Conservation (phyloP, 2,329 filamentous ascomycete genomes). For the Incumbomyces delicatus region DNA sequence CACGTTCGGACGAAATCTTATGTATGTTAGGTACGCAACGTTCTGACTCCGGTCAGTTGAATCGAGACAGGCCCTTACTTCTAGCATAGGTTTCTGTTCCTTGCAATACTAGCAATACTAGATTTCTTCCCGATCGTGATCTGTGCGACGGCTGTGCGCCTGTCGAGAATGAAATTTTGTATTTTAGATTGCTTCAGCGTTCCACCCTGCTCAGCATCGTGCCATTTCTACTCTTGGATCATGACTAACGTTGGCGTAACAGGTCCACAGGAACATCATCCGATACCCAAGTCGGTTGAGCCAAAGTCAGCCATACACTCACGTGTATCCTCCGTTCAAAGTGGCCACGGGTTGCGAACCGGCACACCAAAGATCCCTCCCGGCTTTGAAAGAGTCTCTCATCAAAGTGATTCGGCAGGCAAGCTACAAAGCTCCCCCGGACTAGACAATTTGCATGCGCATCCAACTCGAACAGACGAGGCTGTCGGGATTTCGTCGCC, state of each 20-base stretch:
- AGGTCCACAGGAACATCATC: slow-evolving; percentile 38
- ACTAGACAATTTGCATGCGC: slow-evolving; percentile 35
- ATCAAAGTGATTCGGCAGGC: slow-evolving; percentile 15
- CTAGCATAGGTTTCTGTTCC: slow-evolving; percentile 25
- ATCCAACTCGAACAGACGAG: slow-evolving; percentile 39
- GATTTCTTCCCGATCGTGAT: slow-evolving; percentile 17
- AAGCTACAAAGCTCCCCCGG: slow-evolving; percentile 17
- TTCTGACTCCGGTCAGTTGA: slow-evolving; percentile 30
- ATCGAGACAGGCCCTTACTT: slow-evolving; percentile 37
- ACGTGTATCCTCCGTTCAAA: slow-evolving; percentile 26
- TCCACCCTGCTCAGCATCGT: slow-evolving; percentile 9
- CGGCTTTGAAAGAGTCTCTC: slow-evolving; percentile 9
- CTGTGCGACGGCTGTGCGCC: slow-evolving; percentile 20
- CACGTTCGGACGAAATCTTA: slow-evolving; percentile 22
- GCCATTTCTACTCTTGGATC: background rate
- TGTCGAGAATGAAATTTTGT: slow-evolving; percentile 11
- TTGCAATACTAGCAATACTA: slow-evolving; percentile 33
- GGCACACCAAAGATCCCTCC: slow-evolving; percentile 19
- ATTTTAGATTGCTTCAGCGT: slow-evolving; percentile 13
- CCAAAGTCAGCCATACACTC: slow-evolving; percentile 28
- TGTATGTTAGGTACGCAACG: slow-evolving; percentile 41
- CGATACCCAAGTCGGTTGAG: slow-evolving; percentile 30
- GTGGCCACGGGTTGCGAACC: slow-evolving; percentile 16
- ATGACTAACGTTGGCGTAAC: background rate
- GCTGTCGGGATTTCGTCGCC: slow-evolving; percentile 29